Evolutionary conservation across 1,284 basidiomycete genomes (phyloP).

Genomic region (Polyporus tsugae): DNA sequence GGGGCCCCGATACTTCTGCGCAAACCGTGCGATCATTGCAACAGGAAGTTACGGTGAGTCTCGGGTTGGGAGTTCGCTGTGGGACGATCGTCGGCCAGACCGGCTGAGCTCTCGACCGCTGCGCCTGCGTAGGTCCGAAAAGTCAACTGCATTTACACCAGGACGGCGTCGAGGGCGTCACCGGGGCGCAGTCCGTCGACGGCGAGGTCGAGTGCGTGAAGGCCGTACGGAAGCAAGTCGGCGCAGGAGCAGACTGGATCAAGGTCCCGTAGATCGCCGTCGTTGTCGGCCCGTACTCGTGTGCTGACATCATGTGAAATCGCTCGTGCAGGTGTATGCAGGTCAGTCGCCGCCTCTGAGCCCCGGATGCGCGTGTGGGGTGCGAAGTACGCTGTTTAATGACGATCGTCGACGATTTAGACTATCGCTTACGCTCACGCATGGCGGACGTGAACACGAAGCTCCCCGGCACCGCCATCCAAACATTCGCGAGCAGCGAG

Average conservation of each 20-base stretch:
- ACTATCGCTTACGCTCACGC: conserved; percentile 60
- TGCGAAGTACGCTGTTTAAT: conserved; percentile 4
- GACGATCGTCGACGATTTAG: conserved; percentile 41
- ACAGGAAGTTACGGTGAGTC: conserved; percentile 67
- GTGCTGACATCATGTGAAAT: not conserved
- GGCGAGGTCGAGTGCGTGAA: conserved; percentile 63
- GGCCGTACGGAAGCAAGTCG: conserved; percentile 68
- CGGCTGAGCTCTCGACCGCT: conserved; percentile 3
- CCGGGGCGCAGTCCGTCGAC: conserved; percentile 66
- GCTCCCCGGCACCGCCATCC: conserved; percentile 43
- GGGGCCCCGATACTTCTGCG: conserved; percentile 72
- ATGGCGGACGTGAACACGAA: conserved; percentile 50
- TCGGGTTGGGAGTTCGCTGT: not conserved
- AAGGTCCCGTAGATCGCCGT: conserved; percentile 51
- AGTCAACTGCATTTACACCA: conserved; percentile 53
- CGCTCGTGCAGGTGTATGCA: conserved; percentile 30
- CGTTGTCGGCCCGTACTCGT: conserved; percentile 6
- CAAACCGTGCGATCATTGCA: conserved; percentile 66
- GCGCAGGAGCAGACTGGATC: conserved; percentile 75
- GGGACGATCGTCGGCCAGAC: not conserved
- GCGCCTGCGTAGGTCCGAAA: conserved; percentile 54
- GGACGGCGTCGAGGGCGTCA: conserved; percentile 64
- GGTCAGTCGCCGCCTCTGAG: conserved; percentile 17
- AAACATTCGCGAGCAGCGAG: conserved; percentile 58
- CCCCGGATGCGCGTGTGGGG: conserved; percentile 6